Evolutionary conservation across 371 early-diverging fungal species (phyloP), one percentile per base, ranked within the genome.

Genomic region (Choanephora cucurbitarum): DNA sequence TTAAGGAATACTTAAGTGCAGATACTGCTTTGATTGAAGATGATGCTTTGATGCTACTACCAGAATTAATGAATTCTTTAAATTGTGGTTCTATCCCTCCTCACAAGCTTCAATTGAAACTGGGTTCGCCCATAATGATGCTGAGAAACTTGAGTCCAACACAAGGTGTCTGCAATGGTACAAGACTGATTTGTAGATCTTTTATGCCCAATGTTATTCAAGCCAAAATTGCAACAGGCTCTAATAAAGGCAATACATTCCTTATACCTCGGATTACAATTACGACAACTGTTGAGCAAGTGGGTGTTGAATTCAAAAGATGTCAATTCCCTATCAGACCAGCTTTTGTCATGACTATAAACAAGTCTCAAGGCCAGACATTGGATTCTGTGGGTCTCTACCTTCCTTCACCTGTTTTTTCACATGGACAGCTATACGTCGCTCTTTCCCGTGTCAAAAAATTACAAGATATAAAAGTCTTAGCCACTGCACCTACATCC

Each of bases 311-410:
- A n/a, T n/a, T n/a, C n/a, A n/a, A 24, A 42, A 8, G 43, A 22
- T 2, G 7, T 8, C 53, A 55, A 45, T 72, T 72, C 14, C 68
- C 62, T 8, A 33, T 72, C 34, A 21, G 53, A n/a, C 64, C 55
- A 10, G 66, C 69, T 0, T 68, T 66, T 58, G 54, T 55, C 0
- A 61, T 72, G 60, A 66, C 58, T 8, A 64, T 72, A 14, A 66
- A 72, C 43, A 72, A 66, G 43, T 14, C 69, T 1, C 73, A 68
- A 57, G 68, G 64, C 5, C 64, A 72, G 34, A 64, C 62, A 11
- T 46, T 68, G 13, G 41, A 52, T 11, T 23, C 10, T 0, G 58
- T 64, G 13, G 69, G 64, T 10, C 11, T 72, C 4, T 68, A 63
- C 50, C 48, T 69, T 14, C 57, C 62, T 5, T 22, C 14, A 1